These are phyloP conservation scores for Pseudocercospora vitis DNA, from an alignment of 2,329 filamentous ascomycete genomes.

Conservation along the genomic window DNA sequence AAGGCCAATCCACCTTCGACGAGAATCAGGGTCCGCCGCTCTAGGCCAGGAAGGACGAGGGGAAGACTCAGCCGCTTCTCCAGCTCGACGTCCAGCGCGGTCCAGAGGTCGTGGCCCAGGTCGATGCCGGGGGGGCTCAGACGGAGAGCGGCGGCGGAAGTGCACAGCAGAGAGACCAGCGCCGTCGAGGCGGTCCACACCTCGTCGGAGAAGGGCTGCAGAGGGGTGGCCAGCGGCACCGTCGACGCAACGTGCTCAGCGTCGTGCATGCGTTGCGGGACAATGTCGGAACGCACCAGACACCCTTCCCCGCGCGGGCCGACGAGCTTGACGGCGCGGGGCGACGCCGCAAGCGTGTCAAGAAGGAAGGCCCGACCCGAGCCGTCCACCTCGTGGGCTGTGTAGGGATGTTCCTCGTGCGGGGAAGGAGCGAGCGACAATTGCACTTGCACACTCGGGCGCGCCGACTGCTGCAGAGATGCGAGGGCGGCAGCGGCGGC, in stretches of 20 bases:
- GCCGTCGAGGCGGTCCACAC: neutral
- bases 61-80: slow-evolving; percentile 27
- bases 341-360: neutral
- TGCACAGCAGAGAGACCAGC: neutral
- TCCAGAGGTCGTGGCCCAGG: neutral
- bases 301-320: neutral
- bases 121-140: neutral
- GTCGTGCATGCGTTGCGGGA: neutral
- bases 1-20: slow-evolving; percentile 15
- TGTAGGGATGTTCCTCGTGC: neutral
- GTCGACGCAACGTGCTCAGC: neutral
- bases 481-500: neutral
- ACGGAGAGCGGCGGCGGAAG: neutral
- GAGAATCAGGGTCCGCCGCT: neutral
- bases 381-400: neutral
- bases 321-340: neutral
- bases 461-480: neutral
- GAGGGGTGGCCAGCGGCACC: neutral
- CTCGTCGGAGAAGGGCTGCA: neutral
- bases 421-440: neutral
- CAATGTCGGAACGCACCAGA: neutral
- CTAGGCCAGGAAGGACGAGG: slow-evolving; percentile 16
- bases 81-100: slow-evolving; percentile 17
- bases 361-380: neutral
- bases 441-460: neutral